Evolutionary conservation across 768 basidiomycete genomes (phyloP).

Genomic region (Astraeus odoratus): DNA sequence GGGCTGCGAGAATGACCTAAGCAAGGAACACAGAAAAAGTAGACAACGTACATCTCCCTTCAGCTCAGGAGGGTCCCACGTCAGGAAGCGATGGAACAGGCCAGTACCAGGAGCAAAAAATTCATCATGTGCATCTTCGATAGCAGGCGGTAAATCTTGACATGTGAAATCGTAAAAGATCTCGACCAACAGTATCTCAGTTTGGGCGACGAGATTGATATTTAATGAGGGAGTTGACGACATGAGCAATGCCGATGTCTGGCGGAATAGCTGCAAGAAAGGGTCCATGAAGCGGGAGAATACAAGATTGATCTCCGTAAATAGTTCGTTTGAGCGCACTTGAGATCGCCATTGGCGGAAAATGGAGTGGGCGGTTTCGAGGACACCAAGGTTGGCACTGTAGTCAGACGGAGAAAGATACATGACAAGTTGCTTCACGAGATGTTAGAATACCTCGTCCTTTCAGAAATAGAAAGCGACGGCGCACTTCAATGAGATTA

Average conservation of each 20-base stretch:
- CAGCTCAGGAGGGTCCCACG: slow-evolving; percentile 69
- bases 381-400: slow-evolving; percentile 79
- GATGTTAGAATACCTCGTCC: neutral
- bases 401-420: slow-evolving; percentile 80
- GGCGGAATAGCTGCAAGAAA: slow-evolving; percentile 78
- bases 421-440: slow-evolving; percentile 74
- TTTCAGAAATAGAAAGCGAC: neutral
- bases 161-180: slow-evolving; percentile 92
- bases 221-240: slow-evolving; percentile 28
- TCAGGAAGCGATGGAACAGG: slow-evolving; percentile 74
- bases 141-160: slow-evolving; percentile 89
- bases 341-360: slow-evolving; percentile 91
- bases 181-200: slow-evolving; percentile 72
- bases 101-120: slow-evolving; percentile 71
- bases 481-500: slow-evolving; percentile 81
- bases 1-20: slow-evolving; percentile 34
- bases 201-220: slow-evolving; percentile 55
- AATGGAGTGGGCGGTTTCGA: slow-evolving; percentile 94
- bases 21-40: neutral
- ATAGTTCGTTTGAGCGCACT: slow-evolving; percentile 81
- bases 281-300: slow-evolving; percentile 75
- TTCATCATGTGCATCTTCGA: slow-evolving; percentile 80
- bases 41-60: slow-evolving; percentile 49
- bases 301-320: slow-evolving; percentile 87
- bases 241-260: slow-evolving; percentile 51